Conservation (phyloP, 2,329 filamentous ascomycete genomes). For the Fusarium anguioides region DNA sequence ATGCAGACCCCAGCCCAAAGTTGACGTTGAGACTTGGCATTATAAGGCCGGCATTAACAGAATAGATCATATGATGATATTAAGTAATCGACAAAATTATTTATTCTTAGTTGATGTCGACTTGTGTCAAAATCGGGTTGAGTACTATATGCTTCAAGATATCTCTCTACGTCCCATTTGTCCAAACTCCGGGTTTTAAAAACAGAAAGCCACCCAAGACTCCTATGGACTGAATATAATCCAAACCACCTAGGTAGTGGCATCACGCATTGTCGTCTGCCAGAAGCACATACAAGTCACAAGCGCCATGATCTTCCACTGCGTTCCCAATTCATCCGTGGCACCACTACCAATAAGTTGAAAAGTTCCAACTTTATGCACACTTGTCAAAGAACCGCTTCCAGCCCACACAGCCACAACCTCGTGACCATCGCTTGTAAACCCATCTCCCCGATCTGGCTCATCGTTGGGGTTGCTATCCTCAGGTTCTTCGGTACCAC, state of each 20-base stretch:
- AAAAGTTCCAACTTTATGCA: conserved; percentile 30
- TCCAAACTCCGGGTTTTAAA: not conserved
- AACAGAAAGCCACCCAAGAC: too few relatives aligned
- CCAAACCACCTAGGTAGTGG: not conserved
- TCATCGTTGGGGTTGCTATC: not conserved
- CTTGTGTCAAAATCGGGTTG: not conserved
- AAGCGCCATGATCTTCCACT: conserved; percentile 33
- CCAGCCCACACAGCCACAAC: conserved; percentile 31
- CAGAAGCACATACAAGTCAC: conserved; percentile 34
- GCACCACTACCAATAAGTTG: conserved; percentile 31
- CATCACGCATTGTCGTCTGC: conserved; percentile 5
- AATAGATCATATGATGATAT: not conserved
- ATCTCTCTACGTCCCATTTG: not conserved
- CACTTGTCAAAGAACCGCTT: conserved; percentile 12
- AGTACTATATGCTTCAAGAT: not conserved
- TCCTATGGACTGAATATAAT: too few relatives aligned
- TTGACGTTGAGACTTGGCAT: not conserved
- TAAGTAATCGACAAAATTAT: too few relatives aligned
- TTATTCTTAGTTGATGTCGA: not conserved
- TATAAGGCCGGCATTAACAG: not conserved
- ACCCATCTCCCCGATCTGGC: conserved; percentile 5
- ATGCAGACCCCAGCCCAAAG: not conserved
- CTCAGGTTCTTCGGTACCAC: not conserved
- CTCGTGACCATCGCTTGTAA: conserved; percentile 34
- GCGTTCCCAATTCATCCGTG: conserved; percentile 22